Evolutionary conservation across 2,329 filamentous ascomycete species (phyloP).

Genomic region (Emericellopsis atlantica): DNA sequence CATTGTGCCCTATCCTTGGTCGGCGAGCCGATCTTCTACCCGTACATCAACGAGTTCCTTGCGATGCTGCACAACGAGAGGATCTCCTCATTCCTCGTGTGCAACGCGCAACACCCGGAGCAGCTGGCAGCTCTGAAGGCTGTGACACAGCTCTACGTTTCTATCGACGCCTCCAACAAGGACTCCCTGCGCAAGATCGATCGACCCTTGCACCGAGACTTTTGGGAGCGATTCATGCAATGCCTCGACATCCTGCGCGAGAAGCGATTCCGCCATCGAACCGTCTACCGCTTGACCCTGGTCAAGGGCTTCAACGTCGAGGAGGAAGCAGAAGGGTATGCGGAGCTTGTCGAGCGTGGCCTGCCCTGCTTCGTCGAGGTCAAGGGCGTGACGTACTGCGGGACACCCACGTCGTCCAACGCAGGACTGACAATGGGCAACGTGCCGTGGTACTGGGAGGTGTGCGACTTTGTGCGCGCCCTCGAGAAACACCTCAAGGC

Average conservation of each 20-base stretch:
- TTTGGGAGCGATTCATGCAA: slow-evolving; percentile 89
- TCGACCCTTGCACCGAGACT: slow-evolving; percentile 84
- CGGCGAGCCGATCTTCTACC: slow-evolving; percentile 97
- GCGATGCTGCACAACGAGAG: slow-evolving; percentile 70
- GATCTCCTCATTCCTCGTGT: slow-evolving; percentile 91
- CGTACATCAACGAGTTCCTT: slow-evolving; percentile 88
- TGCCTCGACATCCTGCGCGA: slow-evolving; percentile 83
- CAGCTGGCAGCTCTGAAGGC: slow-evolving; percentile 71
- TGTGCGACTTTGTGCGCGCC: slow-evolving; percentile 67
- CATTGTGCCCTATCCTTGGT: slow-evolving; percentile 90
- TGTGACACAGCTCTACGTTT: slow-evolving; percentile 92
- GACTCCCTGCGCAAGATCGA: slow-evolving; percentile 84
- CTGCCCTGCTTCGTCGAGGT: slow-evolving; percentile 89
- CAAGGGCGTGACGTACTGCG: slow-evolving; percentile 95
- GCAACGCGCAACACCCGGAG: slow-evolving; percentile 92
- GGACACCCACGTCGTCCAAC: slow-evolving; percentile 70
- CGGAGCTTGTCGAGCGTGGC: slow-evolving; percentile 72
- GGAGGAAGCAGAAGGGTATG: slow-evolving; percentile 83
- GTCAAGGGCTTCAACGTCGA: slow-evolving; percentile 98
- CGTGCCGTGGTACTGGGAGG: slow-evolving; percentile 90
- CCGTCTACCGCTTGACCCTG: slow-evolving; percentile 86
- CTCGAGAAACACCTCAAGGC: slow-evolving; percentile 56
- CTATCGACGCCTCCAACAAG: slow-evolving; percentile 85
- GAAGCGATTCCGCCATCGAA: slow-evolving; percentile 74
- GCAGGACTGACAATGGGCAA: slow-evolving; percentile 94